phyloP scores from a whole-genome alignment of 1,284 basidiomycete genomes.

The Pseudomicrostroma phylloplanum region DNA sequence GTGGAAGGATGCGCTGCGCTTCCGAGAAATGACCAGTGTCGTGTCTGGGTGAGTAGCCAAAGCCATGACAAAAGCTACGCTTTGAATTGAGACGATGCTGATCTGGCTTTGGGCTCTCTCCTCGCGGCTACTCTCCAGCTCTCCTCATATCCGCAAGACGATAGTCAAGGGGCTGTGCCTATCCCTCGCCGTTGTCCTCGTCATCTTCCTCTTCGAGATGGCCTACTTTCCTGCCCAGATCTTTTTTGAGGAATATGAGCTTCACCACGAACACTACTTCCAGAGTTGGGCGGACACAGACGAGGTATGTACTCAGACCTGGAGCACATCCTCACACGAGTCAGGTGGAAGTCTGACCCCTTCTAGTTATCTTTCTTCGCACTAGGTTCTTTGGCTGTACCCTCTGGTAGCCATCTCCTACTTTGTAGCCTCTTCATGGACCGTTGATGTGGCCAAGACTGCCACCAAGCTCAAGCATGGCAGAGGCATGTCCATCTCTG shows the following conservation, averaged over 20 bases:
- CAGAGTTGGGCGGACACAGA: too few species aligned
- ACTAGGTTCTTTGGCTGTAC: slow-evolving; percentile 42
- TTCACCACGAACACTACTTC: too few species aligned
- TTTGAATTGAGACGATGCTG: slow-evolving; percentile 1
- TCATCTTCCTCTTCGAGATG: slow-evolving; percentile 46
- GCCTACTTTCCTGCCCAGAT: slow-evolving; percentile 42
- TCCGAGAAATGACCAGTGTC: slow-evolving; percentile 23
- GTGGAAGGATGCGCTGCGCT: slow-evolving; percentile 36
- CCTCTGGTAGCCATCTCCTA: slow-evolving; percentile 45
- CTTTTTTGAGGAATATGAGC: slow-evolving; percentile 13
- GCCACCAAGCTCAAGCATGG: slow-evolving; percentile 31
- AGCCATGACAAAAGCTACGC: not conserved
- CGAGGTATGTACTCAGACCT: too few species aligned
- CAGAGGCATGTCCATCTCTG: slow-evolving; percentile 7
- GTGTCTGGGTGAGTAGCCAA: too few species aligned
- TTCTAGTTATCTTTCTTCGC: not conserved
- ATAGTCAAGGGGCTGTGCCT: slow-evolving; percentile 44
- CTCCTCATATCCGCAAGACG: slow-evolving; percentile 31
- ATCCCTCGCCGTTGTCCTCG: slow-evolving; percentile 30
- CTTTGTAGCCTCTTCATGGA: slow-evolving; percentile 45
- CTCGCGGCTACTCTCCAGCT: slow-evolving; percentile 25
- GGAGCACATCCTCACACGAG: too few species aligned
- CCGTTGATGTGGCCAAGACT: slow-evolving; percentile 42
- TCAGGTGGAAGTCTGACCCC: too few species aligned
- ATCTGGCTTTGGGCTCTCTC: slow-evolving; percentile 1